Base-by-base conservation (phyloP, 2,329 filamentous ascomycete species). In the Stemphylium lycopersici region DNA sequence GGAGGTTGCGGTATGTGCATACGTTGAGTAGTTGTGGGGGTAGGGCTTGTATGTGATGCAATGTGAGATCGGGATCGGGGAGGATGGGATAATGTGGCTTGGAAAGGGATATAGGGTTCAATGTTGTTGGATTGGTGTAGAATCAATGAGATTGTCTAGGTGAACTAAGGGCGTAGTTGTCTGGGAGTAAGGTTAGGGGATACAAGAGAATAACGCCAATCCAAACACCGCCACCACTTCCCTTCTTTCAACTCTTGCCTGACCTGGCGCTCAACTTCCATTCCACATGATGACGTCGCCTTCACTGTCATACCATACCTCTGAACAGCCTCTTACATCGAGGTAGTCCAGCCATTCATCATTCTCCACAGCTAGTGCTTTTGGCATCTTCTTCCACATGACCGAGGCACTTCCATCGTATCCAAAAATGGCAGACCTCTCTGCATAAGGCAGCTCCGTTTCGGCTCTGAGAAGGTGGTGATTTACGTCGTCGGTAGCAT, bases 1-100 rank as follows among this genome's bases (percentile, higher is more conserved):
- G 68, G 16, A 71, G 68, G 60, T 39, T 72, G 52, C 59, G 68
- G 31, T 72, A 63, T 62, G 66, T 72, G 43, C 69, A 72, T 58
- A 72, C 69, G 12, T 58, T 70, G 33, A 59, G 56, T 20, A 61
- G 57, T 3, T 70, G 67, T 62, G 67, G 67, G 4, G 65, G 65
- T 2, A 61, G 56, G 39, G 48, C 59, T 3, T 71, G 68, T 42
- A 68, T 67, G 62, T 65, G 58, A 22, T 6, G n/a, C n/a, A n/a
- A n/a, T 7, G 12, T 15, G 11, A 6, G 26, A 29, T 11, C 8
- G 6, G 7, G 1, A 29, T 26, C 6, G 24, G 24, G 24, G 24
- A 6, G 4, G 7, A 3, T 26, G 24, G 24, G 24, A 6, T 26
- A 6, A 3, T 26, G 7, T 26, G 3, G 6, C 7, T 4, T 26